Base-by-base conservation (phyloP, 441 rosid genomes). In the Eruca vesicaria region DNA sequence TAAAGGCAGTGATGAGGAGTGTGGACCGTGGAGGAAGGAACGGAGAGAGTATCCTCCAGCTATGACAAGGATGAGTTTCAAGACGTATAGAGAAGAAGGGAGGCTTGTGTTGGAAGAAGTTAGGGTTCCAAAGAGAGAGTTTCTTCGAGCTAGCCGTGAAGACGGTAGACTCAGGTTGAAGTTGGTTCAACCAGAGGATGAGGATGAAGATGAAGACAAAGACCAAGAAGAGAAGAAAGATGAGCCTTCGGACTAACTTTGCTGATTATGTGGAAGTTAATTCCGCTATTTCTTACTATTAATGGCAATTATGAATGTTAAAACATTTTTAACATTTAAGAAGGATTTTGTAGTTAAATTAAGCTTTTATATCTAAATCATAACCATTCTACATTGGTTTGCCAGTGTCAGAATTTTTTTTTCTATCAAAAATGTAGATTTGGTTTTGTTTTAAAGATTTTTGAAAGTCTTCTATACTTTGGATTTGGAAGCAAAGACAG, bases 61-160 rank as follows among this genome's bases (percentile, higher is more conserved):
- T 9, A 78, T 78, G 75, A 73, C 36, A 9, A 78, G 86, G 87
- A 90, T 89, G 79, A 84, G 83, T 77, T 89, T 92, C 74, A 90
- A 88, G 81, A 83, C 97, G 32, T 88, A 89, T 67, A 74, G 97
- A 78, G 79, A 89, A 4, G 92, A 90, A 43, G 98, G 99, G 3
- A 86, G 99, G 78, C 84, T 92, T 72, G 92, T 95, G 15, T 89
- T 92, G 45, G 89, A 86, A 80, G 91, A 92, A 85, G 85, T 92
- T 21, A 87, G 83, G 69, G 82, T 87, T 59, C 97, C 97, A 1
- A 86, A 83, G 61, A 88, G 86, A 77, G 96, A 95, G 79, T 61
- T 89, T 75, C 82, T 95, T 73, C 88, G 76, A 56, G 96, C 98
- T 2, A 81, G 82, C 9, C 90, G 99, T 65, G 90, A 92, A 81